Conservation (phyloP, 73 alveolate genomes). For the Tetrahymena malaccensis region DNA sequence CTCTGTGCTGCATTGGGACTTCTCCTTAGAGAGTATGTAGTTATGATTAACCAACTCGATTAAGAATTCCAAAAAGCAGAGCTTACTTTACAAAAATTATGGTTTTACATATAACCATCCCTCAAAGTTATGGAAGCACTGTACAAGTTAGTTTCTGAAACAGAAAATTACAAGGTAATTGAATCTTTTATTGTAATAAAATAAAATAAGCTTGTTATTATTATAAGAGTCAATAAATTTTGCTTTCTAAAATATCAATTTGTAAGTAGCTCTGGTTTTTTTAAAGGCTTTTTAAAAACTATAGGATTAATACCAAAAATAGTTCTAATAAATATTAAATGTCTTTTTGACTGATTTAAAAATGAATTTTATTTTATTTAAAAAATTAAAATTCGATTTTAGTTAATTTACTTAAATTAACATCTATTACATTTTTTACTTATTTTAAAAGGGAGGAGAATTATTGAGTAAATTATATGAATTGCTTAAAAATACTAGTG, state of each 20-base stretch:
- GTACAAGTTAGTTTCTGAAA: conserved; percentile 61
- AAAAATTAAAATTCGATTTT: no score
- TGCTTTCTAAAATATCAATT: no score
- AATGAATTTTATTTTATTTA: no score
- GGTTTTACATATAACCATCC: conserved; percentile 89
- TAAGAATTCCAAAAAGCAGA: conserved; percentile 76
- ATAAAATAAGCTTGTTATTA: not conserved
- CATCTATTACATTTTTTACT: no score
- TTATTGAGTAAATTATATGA: conserved; percentile 75
- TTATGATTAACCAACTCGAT: conserved; percentile 86
- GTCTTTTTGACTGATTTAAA: no score
- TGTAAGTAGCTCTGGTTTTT: no score
- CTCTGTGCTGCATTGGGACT: conserved; percentile 83
- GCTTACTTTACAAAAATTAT: conserved; percentile 77
- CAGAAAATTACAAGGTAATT: conserved; percentile 53
- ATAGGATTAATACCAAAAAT: no score
- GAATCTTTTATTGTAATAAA: not conserved
- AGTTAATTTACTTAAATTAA: no score
- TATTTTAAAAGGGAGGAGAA: conserved; percentile 71
- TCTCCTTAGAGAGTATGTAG: conserved; percentile 78
- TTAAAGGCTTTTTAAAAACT: no score
- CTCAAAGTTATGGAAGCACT: conserved; percentile 81
- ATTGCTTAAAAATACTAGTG: conserved; percentile 72
- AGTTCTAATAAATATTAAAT: no score
- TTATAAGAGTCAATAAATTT: no score